phyloP scores from a whole-genome alignment of 768 basidiomycete genomes.

The Boletus huronensis region DNA sequence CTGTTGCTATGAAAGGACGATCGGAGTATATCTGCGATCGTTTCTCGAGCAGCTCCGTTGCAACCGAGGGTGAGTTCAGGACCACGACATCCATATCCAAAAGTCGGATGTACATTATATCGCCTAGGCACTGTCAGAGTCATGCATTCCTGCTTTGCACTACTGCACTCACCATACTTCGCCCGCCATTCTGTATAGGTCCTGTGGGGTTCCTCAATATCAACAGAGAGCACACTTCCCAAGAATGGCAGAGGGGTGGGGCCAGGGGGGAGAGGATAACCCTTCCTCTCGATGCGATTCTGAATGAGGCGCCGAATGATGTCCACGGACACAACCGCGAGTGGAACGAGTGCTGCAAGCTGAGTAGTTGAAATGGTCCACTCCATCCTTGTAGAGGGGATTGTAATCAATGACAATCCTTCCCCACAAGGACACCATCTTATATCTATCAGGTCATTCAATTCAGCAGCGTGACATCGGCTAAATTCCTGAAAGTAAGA shows the following conservation, averaged over 20 bases:
- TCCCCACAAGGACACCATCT: neutral
- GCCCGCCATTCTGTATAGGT: constrained; percentile 19
- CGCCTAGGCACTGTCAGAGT: constrained; percentile 27
- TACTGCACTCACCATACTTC: constrained; percentile 13
- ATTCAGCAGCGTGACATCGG: neutral
- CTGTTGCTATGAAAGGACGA: constrained; percentile 37
- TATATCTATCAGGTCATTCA: constrained; percentile 1
- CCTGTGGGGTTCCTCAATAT: constrained; percentile 11
- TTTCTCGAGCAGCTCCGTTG: constrained; percentile 45
- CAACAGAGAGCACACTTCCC: constrained; percentile 17
- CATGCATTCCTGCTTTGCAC: neutral
- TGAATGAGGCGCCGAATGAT: constrained; percentile 2
- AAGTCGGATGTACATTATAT: constrained; percentile 47
- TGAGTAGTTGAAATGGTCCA: constrained; percentile 3
- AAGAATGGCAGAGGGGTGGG: constrained; percentile 19
- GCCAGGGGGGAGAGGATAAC: constrained; percentile 18
- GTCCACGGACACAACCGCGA: neutral
- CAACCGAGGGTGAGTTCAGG: constrained; percentile 42
- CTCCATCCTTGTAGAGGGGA: constrained; percentile 3
- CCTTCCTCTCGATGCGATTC: constrained; percentile 10
- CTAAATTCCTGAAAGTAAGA: neutral
- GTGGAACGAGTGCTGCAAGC: constrained; percentile 2
- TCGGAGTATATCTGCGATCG: constrained; percentile 48
- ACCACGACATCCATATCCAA: constrained; percentile 45
- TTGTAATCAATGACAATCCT: neutral